phyloP scores from a whole-genome alignment of 2,329 filamentous ascomycete species.

The Neofusicoccum sp. region DNA sequence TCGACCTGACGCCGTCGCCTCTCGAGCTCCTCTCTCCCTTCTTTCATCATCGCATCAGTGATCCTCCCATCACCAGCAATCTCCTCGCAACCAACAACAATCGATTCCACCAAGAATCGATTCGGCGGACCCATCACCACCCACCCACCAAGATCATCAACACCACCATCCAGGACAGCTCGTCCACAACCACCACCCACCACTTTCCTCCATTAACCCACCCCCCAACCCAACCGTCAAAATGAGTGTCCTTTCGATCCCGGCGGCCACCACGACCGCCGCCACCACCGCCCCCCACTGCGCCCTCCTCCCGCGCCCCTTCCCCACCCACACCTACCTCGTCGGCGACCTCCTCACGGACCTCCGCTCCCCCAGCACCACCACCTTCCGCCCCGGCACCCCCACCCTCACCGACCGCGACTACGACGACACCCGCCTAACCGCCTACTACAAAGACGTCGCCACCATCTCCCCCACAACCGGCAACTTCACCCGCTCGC shows the following conservation, averaged over 20 bases:
- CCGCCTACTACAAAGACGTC: conserved; percentile 17
- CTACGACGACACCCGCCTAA: conserved; percentile 18
- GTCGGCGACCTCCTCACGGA: conserved; percentile 13
- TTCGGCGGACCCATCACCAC: background rate
- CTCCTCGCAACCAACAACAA: background rate
- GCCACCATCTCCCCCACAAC: conserved; percentile 10
- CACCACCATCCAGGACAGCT: background rate
- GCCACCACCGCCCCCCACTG: background rate
- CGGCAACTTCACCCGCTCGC: conserved; percentile 16
- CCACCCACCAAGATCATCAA: background rate
- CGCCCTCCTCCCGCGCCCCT: background rate
- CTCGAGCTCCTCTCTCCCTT: background rate
- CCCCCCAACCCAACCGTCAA: conserved; percentile 10
- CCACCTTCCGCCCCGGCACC: conserved; percentile 1
- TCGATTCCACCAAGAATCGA: conserved; percentile 3
- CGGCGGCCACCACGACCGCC: background rate
- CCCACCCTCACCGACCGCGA: conserved; percentile 6
- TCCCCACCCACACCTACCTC: conserved; percentile 9
- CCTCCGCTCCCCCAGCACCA: background rate
- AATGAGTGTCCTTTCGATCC: conserved; percentile 15
- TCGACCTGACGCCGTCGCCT: background rate
- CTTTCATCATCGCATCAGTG: conserved; percentile 2
- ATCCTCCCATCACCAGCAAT: background rate
- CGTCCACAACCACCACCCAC: background rate
- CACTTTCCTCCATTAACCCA: background rate